Base-by-base conservation (phyloP, 2,329 filamentous ascomycete species). In the Juglanconis sp. region DNA sequence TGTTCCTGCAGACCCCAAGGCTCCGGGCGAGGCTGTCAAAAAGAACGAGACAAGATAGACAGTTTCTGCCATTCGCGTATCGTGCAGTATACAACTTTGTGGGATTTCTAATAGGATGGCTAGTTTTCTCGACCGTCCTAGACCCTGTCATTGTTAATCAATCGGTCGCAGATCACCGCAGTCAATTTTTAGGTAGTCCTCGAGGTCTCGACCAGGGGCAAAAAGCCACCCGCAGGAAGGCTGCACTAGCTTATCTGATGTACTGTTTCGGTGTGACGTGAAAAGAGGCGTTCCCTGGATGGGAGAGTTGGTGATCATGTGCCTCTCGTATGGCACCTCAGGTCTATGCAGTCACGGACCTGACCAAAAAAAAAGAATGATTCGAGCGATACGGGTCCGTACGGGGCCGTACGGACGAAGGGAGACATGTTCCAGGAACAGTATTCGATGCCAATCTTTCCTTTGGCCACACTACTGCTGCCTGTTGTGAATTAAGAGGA, bases 221-320 rank as follows among this genome's bases (percentile, higher is more conserved):
- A 38, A 17, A 17, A 30, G 31, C 5, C n/a, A 38, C 50, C 35
- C 15, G 17, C 17, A 38, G 36, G 24, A 36, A 42, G 42, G 53
- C n/a, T 49, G 59, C 49, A 50, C 38, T 53, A 57, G 48, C 40
- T 34, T 53, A 46, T 57, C 49, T 60, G 53, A 35, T 52, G 32
- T 51, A 56, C 32, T 35, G 31, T 17, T 42, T 53, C 35, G 40
- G 46, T 53, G 6, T 42, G 36, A 57, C 40, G 7, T 48, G 10
- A 55, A 24, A 40, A 9, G 46, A 38, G 24, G 38, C 31, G 34
- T 51, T 56, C 35, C 40, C 38, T 42, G 48, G 58, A 47, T 47
- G 38, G 47, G 48, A 31, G 11, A 17, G 15, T 9, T 40, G 13
- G 52, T 46, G 38, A 34, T 44, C 17, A 5, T 24, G 17, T 54